A percentile compares a stretch with the other conserved stretches of the same genome.
Evolutionary conservation across 768 basidiomycete species (phyloP).

Genomic region (Suillus ampliporus): DNA sequence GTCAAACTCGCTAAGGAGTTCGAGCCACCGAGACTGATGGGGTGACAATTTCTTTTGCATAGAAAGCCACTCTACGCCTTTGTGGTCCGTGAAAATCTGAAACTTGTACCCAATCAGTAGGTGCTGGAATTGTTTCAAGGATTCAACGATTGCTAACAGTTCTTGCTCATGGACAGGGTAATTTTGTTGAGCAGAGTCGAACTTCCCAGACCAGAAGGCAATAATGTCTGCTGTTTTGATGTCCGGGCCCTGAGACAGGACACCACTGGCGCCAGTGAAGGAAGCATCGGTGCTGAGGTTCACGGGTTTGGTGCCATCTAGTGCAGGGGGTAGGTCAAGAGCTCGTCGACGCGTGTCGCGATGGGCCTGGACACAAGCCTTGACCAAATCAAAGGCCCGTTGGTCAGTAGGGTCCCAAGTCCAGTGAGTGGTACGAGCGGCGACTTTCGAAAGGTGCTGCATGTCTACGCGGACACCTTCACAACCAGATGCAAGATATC

Average conservation of each 20-base stretch:
- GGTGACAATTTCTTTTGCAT: conserved; percentile 29
- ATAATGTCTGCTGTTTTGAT: conserved; percentile 19
- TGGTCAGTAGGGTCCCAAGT: conserved; percentile 38
- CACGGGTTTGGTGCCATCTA: conserved; percentile 6
- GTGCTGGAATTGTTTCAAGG: conserved; percentile 39
- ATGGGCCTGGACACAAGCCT: conserved; percentile 22
- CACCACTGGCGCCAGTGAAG: conserved; percentile 24
- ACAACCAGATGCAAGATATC: conserved; percentile 42
- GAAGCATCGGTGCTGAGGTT: conserved; percentile 32
- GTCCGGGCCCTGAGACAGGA: conserved; percentile 29
- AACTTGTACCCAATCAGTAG: conserved; percentile 30
- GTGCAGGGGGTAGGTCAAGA: conserved; percentile 23
- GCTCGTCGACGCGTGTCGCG: conserved; percentile 24
- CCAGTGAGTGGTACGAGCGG: conserved; percentile 20
- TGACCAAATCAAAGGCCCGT: conserved; percentile 37
- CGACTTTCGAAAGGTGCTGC: conserved; percentile 34
- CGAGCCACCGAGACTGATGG: conserved; percentile 34
- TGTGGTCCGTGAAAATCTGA: conserved; percentile 34
- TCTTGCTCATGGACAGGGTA: conserved; percentile 49
- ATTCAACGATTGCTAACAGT: conserved; percentile 40
- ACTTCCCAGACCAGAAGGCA: conserved; percentile 36
- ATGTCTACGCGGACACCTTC: conserved; percentile 43
- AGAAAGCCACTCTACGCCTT: conserved; percentile 26
- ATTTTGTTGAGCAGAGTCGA: conserved; percentile 31
- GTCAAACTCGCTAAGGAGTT: conserved; percentile 32